These are phyloP conservation scores for Circinella minor DNA, from an alignment of 371 early-diverging fungal genomes.

Conservation along the genomic window DNA sequence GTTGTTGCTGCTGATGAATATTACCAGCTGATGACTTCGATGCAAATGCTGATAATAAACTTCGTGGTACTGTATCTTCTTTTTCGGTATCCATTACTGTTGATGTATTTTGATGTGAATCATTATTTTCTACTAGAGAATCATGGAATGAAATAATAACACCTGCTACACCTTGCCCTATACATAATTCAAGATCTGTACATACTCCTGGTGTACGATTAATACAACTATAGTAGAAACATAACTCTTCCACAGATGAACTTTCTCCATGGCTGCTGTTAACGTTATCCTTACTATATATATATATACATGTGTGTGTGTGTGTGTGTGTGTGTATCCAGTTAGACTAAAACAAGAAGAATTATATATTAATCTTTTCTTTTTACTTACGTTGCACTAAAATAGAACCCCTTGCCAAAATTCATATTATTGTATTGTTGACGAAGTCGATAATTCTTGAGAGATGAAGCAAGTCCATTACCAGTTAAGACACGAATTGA, in stretches of 20 bases:
- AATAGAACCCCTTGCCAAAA: neutral
- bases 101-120: neutral
- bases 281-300: neutral
- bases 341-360: neutral
- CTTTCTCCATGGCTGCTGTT: neutral
- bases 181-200: conserved; percentile 61
- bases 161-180: conserved; percentile 78
- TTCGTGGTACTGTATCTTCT: neutral
- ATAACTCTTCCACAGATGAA: conserved; percentile 22
- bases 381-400: neutral
- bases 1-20: neutral
- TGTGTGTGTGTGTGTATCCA: neutral
- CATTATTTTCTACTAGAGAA: neutral
- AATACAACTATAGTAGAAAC: conserved; percentile 51
- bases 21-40: neutral
- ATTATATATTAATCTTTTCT: neutral
- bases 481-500: conserved; percentile 8
- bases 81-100: neutral
- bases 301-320: neutral
- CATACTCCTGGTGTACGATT: conserved; percentile 46
- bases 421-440: neutral
- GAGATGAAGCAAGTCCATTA: conserved; percentile 3
- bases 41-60: conserved; percentile 1
- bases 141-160: conserved; percentile 28
- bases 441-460: conserved; percentile 8